Evolutionary conservation across 495 filamentous ascomycete genomes (phyloP).

Genomic region (Penicillium arizonense): DNA sequence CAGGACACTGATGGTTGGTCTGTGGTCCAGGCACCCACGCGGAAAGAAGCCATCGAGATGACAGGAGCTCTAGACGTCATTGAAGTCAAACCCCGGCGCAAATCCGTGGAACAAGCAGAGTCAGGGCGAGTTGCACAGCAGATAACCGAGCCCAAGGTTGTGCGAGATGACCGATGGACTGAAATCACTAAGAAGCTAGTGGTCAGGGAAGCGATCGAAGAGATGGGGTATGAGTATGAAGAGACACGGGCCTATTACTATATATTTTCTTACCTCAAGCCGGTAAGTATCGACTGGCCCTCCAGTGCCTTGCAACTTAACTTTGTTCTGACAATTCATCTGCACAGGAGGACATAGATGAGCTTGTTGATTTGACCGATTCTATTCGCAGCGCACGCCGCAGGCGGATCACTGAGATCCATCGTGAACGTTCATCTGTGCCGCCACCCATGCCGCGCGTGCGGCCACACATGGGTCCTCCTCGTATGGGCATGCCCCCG

Average conservation of each 20-base stretch:
- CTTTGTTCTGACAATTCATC: constrained; percentile 13
- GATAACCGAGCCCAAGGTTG: constrained; percentile 37
- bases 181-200: constrained; percentile 96
- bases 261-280: constrained; percentile 83
- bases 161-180: constrained; percentile 79
- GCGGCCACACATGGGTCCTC: not conserved
- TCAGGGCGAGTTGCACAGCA: constrained; percentile 37
- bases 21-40: constrained; percentile 16
- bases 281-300: constrained; percentile 57
- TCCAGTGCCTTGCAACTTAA: not conserved
- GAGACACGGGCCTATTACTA: constrained; percentile 91
- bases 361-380: constrained; percentile 75
- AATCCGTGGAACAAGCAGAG: constrained; percentile 22
- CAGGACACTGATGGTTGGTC: constrained; percentile 21
- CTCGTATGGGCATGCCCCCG: constrained; percentile 9
- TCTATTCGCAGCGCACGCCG: constrained; percentile 75
- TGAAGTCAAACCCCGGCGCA: constrained; percentile 19
- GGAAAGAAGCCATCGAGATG: constrained; percentile 19
- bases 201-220: constrained; percentile 80
- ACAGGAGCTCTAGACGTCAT: constrained; percentile 19
- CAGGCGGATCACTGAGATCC: constrained; percentile 75
- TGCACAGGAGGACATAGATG: constrained; percentile 78
- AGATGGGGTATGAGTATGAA: constrained; percentile 83
- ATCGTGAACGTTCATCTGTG: constrained; percentile 63
- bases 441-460: not conserved